Evolutionary conservation across 192 early-diverging fungal genomes (phyloP).

Genomic region (Coemansia sp.): DNA sequence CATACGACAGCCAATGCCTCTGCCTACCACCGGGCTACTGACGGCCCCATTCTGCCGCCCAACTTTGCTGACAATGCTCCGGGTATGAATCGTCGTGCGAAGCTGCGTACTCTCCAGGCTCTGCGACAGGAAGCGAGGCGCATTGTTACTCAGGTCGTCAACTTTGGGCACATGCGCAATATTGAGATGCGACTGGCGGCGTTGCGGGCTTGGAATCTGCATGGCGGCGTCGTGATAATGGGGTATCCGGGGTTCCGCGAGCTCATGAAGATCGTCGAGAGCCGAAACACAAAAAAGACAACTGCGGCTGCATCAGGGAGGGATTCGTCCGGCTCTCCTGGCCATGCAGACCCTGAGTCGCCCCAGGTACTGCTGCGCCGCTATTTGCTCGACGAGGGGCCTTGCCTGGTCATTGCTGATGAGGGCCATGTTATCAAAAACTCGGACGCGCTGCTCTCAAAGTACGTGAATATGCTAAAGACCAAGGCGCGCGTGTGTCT

Average conservation of each 20-base stretch:
- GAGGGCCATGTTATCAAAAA: constrained; percentile 82
- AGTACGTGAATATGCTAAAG: constrained; percentile 33
- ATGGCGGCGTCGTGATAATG: constrained; percentile 69
- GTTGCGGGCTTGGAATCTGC: constrained; percentile 56
- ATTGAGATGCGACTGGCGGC: constrained; percentile 15
- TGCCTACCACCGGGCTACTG: constrained; percentile 3
- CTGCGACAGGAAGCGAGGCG: constrained; percentile 9
- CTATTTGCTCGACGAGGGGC: constrained; percentile 61
- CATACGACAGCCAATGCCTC: constrained; percentile 2
- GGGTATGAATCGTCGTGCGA: not conserved
- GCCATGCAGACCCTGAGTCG: not conserved
- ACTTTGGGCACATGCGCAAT: constrained; percentile 29
- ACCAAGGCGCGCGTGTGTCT: constrained; percentile 67
- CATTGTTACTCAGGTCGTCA: constrained; percentile 53
- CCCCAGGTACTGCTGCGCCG: constrained; percentile 5
- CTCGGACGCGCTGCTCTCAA: constrained; percentile 20
- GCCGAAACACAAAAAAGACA: not conserved
- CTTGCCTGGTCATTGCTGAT: constrained; percentile 73
- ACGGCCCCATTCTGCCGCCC: constrained; percentile 18
- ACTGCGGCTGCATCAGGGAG: not conserved
- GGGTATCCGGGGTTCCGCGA: constrained; percentile 64
- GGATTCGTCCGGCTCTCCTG: not conserved
- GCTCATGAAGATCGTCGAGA: constrained; percentile 20
- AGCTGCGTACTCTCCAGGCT: not conserved
- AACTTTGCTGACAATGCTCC: not conserved